Percentiles rank a stretch among this genome's conserved stretches.
phyloP scores from a whole-genome alignment of 768 basidiomycete species.

The Imleria badia region DNA sequence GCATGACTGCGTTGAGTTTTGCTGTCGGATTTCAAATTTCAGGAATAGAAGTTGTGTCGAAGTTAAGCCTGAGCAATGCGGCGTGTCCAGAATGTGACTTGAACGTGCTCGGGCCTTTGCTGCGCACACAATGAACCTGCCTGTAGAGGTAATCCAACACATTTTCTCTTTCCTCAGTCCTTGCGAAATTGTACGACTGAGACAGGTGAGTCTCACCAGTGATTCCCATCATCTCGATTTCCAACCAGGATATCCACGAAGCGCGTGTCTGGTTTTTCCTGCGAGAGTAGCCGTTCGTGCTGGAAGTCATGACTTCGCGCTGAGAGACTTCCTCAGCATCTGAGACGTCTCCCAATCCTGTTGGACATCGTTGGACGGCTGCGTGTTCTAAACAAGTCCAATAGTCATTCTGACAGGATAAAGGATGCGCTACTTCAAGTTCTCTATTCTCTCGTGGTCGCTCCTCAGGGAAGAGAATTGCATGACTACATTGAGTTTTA shows the following conservation, averaged over 20 bases:
- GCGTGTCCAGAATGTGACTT: no score
- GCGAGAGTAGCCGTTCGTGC: slow-evolving; percentile 2
- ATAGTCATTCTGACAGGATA: neutral
- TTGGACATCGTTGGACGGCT: slow-evolving; percentile 5
- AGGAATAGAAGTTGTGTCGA: neutral
- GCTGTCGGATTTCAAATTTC: neutral
- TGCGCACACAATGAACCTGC: neutral
- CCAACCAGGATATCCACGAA: neutral
- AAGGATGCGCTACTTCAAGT: slow-evolving; percentile 9
- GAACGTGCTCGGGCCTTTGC: no score
- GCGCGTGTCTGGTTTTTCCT: no score
- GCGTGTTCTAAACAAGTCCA: neutral
- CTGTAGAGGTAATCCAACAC: neutral
- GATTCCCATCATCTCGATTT: neutral
- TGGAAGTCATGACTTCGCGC: slow-evolving; percentile 2
- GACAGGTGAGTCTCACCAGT: neutral
- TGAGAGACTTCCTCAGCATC: slow-evolving; percentile 18
- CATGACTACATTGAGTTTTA: slow-evolving; percentile 6
- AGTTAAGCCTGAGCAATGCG: no score
- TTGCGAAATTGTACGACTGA: neutral
- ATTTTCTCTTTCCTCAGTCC: neutral
- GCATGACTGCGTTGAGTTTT: slow-evolving; percentile 11
- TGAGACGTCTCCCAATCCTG: slow-evolving; percentile 39
- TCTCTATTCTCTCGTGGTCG: neutral
- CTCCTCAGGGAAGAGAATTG: slow-evolving; percentile 7